These are phyloP conservation scores for Aspergillus leporis DNA, from an alignment of 495 filamentous ascomycete genomes.

Conservation along the genomic window DNA sequence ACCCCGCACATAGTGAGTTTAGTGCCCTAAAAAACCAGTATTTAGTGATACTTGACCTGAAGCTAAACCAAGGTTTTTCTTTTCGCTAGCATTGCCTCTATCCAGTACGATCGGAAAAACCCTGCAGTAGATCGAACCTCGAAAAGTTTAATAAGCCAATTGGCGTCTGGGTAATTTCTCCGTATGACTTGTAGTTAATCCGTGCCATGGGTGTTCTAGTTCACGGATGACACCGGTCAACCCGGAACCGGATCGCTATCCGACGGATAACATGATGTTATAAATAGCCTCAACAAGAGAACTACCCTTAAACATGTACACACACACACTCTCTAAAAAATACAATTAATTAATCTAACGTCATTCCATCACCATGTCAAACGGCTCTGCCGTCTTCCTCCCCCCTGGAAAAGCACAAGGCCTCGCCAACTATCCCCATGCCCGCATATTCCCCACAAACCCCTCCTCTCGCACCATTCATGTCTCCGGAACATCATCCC, in stretches of 20 bases:
- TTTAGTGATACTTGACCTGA: not conserved
- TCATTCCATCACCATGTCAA: conserved; percentile 20
- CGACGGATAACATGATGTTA: not conserved
- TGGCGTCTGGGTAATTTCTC: not conserved
- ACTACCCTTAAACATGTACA: no score
- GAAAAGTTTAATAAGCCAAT: not conserved
- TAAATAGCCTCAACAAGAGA: no score
- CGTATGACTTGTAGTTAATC: not conserved
- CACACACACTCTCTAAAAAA: no score
- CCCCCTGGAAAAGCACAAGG: conserved; percentile 29
- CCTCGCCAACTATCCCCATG: conserved; percentile 35
- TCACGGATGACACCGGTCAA: not conserved
- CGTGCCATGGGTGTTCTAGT: not conserved
- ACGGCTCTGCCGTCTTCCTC: conserved; percentile 32
- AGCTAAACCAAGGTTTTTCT: not conserved
- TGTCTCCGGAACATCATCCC: conserved; percentile 32
- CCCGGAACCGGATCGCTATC: not conserved
- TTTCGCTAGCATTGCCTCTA: not conserved
- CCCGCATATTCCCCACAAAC: conserved; percentile 24
- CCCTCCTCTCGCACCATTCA: conserved; percentile 28
- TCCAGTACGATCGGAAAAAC: not conserved
- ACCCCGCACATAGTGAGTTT: conserved; percentile 2
- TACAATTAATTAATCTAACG: no score
- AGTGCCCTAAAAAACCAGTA: not conserved
- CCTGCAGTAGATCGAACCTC: not conserved